Conservation (phyloP, 2,329 filamentous ascomycete species). For the Pestalotiopsis sp. region DNA sequence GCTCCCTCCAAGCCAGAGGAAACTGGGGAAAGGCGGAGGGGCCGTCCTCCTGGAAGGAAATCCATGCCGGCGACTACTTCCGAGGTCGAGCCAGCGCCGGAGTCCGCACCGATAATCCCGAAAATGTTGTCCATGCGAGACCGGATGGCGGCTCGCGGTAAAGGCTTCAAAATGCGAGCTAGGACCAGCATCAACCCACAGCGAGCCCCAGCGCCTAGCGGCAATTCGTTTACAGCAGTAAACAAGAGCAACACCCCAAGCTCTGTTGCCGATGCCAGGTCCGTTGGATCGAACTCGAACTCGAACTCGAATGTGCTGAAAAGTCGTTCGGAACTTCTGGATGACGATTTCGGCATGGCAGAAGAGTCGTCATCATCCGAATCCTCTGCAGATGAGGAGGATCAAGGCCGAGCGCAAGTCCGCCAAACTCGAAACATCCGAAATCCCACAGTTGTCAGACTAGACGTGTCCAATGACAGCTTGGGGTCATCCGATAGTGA, state of each 20-base stretch:
- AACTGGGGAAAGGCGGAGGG: slow-evolving; percentile 27
- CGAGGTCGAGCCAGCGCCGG: slow-evolving; percentile 2
- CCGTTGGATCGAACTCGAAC: background rate
- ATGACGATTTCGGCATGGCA: slow-evolving; percentile 1
- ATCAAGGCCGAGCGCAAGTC: background rate
- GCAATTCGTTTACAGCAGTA: slow-evolving; percentile 21
- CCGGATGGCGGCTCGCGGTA: slow-evolving; percentile 57
- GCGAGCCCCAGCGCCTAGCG: slow-evolving; percentile 18
- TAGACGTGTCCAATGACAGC: slow-evolving; percentile 24
- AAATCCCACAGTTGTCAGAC: slow-evolving; percentile 34
- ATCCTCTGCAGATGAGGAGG: background rate
- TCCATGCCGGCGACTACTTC: slow-evolving; percentile 8
- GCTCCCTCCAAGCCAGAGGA: background rate
- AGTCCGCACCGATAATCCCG: slow-evolving; percentile 8
- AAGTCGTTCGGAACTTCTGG: background rate
- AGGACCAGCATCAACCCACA: background rate
- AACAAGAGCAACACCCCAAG: background rate
- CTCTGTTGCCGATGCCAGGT: background rate
- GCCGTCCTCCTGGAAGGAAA: slow-evolving; percentile 34
- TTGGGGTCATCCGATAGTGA: slow-evolving; percentile 14
- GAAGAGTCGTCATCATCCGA: background rate
- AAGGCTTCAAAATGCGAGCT: slow-evolving; percentile 52
- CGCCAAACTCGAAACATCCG: background rate
- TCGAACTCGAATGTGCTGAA: background rate
- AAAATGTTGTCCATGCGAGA: slow-evolving; percentile 59